These are phyloP conservation scores for Cytospora mali DNA, from an alignment of 2,329 filamentous ascomycete species.

Conservation along the genomic window DNA sequence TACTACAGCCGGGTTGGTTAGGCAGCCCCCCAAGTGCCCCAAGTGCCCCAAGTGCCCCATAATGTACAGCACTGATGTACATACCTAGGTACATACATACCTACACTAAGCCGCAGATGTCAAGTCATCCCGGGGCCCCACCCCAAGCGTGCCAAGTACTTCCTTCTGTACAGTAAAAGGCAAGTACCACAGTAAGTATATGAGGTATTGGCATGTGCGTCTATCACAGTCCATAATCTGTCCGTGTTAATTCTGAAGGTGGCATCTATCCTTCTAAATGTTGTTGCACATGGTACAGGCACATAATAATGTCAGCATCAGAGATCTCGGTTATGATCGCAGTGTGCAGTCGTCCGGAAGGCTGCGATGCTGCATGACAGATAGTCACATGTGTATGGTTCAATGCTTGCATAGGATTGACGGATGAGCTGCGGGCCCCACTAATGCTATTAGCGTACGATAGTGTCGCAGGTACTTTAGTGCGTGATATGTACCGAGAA, in stretches of 20 bases:
- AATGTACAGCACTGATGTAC: no score
- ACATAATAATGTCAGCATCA: neutral
- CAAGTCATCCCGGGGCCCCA: conserved; percentile 1
- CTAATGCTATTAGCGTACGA: neutral
- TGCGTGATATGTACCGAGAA: neutral
- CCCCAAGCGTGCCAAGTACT: neutral
- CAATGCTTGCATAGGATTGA: no score
- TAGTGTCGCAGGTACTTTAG: neutral
- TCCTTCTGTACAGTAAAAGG: neutral
- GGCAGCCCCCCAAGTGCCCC: no score
- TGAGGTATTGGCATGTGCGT: no score
- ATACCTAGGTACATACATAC: neutral
- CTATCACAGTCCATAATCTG: no score
- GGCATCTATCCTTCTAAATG: neutral
- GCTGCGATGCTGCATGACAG: neutral
- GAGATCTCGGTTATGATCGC: neutral
- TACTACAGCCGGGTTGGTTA: neutral
- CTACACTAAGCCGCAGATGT: conserved; percentile 13
- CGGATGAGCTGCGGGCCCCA: neutral
- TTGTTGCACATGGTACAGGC: neutral
- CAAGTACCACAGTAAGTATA: no score
- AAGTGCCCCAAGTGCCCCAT: no score
- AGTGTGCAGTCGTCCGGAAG: neutral
- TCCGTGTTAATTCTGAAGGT: neutral
- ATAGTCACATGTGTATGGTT: neutral